Conservation (phyloP, 768 basidiomycete species). For the Termitomyces sp. region DNA sequence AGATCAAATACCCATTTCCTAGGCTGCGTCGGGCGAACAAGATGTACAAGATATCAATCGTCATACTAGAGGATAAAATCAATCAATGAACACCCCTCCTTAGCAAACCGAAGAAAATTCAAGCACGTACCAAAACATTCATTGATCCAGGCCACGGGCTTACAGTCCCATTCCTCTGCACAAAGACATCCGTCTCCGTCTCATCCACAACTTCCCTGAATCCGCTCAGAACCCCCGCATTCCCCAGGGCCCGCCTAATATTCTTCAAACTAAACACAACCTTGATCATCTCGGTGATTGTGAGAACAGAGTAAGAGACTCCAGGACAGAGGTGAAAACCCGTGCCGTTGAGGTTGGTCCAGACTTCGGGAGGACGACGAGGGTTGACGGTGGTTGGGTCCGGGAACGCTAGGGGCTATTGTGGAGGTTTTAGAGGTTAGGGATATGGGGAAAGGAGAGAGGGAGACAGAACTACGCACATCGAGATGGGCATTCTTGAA, state of each 20-base stretch:
- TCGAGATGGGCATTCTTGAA: conserved; percentile 43
- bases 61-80: too few relatives aligned
- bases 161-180: conserved; percentile 19
- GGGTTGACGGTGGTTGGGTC: conserved; percentile 37
- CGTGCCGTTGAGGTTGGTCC: conserved; percentile 26
- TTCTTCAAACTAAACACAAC: conserved; percentile 41
- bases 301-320: conserved; percentile 25
- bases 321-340: conserved; percentile 42
- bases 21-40: too few relatives aligned
- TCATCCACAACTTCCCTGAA: conserved; percentile 26
- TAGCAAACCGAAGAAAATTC: too few relatives aligned
- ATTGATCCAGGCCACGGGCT: too few relatives aligned
- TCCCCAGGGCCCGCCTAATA: conserved; percentile 41
- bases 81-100: too few relatives aligned
- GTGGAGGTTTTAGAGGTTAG: not conserved
- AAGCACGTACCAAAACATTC: too few relatives aligned
- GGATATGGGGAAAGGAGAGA: conserved; percentile 13
- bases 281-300: conserved; percentile 34
- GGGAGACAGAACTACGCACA: conserved; percentile 16
- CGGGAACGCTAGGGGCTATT: conserved; percentile 37
- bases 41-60: too few relatives aligned
- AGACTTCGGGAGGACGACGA: conserved; percentile 26
- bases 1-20: too few relatives aligned
- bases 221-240: conserved; percentile 33
- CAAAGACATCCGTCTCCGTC: conserved; percentile 30